These are phyloP conservation scores for Wallacemonas collosoma DNA, from an alignment of 208 protist species.

Conservation along the genomic window DNA sequence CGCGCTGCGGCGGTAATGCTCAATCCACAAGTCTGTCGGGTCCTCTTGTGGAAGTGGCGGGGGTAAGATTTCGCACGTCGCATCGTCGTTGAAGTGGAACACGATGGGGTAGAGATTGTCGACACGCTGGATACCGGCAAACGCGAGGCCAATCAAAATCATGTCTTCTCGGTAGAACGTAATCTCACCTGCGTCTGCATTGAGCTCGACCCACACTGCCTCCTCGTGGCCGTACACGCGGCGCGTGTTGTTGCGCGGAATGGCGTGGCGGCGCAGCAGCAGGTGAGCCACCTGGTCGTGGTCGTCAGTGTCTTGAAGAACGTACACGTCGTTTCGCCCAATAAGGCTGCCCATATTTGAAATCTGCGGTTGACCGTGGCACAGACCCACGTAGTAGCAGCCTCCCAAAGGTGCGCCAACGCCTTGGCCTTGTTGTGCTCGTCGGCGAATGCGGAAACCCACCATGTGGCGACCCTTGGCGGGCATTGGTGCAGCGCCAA, in stretches of 20 bases:
- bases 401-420: conserved; percentile 77
- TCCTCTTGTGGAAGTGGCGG: conserved; percentile 55
- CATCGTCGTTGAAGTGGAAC: conserved; percentile 90
- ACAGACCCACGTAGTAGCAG: conserved; percentile 89
- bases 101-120: conserved; percentile 88
- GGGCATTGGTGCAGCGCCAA: conserved; percentile 65
- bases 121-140: conserved; percentile 70
- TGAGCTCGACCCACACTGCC: conserved; percentile 88
- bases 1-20: conserved; percentile 61
- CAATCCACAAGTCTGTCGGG: conserved; percentile 51
- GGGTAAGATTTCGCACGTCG: conserved; percentile 79
- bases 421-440: conserved; percentile 58
- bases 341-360: conserved; percentile 75
- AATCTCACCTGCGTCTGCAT: conserved; percentile 84
- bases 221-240: conserved; percentile 88
- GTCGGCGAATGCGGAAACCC: conserved; percentile 81
- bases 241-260: conserved; percentile 70
- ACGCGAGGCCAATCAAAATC: conserved; percentile 82
- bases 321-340: conserved; percentile 74
- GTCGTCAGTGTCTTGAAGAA: conserved; percentile 90
- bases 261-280: conserved; percentile 64
- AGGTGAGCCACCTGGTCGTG: conserved; percentile 84
- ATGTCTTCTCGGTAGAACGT: conserved; percentile 89
- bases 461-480: conserved; percentile 68
- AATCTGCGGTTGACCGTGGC: conserved; percentile 67